A percentile compares a stretch with the other conserved stretches of the same genome.
Conservation (phyloP, 257 asterid genomes). For the Nicotiana otophora region DNA sequence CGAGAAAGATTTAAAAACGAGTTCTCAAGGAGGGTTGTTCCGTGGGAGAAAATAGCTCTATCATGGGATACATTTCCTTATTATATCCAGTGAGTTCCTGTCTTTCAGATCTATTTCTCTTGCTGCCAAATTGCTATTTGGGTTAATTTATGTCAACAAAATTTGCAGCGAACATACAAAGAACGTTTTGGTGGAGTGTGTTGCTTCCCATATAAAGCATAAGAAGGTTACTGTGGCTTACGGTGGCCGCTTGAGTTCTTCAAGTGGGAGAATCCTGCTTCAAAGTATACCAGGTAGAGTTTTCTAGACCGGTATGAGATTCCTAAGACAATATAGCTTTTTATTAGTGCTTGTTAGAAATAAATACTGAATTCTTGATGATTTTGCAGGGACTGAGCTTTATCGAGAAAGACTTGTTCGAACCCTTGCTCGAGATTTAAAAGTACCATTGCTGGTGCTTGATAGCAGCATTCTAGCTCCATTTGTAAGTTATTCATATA, state of each 20-base stretch:
- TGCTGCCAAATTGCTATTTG: background rate
- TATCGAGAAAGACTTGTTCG: constrained; percentile 94
- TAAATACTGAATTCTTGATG: constrained; percentile 15
- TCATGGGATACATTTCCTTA: constrained; percentile 98
- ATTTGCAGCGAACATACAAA: constrained; percentile 64
- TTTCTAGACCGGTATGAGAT: constrained; percentile 6
- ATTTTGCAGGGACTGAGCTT: constrained; percentile 74
- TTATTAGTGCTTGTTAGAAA: constrained; percentile 13
- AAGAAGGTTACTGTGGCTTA: constrained; percentile 56
- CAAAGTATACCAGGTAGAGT: constrained; percentile 77
- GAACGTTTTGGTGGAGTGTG: constrained; percentile 79
- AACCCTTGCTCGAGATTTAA: constrained; percentile 81
- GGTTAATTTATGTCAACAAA: constrained; percentile 15
- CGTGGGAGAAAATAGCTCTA: constrained; percentile 85
- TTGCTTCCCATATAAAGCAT: constrained; percentile 78
- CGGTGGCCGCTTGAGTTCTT: constrained; percentile 72
- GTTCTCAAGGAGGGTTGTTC: constrained; percentile 73
- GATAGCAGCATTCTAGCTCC: constrained; percentile 90
- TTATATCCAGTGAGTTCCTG: constrained; percentile 57
- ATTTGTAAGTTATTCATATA: constrained; percentile 48
- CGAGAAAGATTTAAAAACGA: constrained; percentile 77
- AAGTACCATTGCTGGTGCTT: constrained; percentile 83
- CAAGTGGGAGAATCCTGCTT: constrained; percentile 86
- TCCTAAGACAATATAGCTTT: background rate
- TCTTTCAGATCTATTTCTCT: constrained; percentile 8